Percentiles rank a stretch among this genome's conserved stretches.
Conservation (phyloP, 352 stramenopile species). For the Phytopythium oedochilum region DNA sequence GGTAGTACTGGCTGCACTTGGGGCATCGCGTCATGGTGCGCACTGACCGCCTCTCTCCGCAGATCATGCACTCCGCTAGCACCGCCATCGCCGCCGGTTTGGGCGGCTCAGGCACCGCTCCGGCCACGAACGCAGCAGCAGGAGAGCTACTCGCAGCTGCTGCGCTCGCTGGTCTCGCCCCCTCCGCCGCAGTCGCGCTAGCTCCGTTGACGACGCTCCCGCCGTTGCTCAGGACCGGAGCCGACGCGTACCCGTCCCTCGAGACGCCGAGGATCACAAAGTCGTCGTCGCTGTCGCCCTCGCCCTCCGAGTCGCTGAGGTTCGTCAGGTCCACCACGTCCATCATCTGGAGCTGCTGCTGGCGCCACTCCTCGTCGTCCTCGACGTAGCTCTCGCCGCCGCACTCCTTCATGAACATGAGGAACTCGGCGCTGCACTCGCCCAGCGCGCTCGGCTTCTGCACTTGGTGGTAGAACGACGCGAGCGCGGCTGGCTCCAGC, state of each 20-base stretch:
- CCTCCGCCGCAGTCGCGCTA: background rate
- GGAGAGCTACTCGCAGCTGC: background rate
- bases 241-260: background rate
- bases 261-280: constrained; percentile 7
- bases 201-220: background rate
- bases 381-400: constrained; percentile 29
- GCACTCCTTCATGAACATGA: constrained; percentile 44
- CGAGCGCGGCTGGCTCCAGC: background rate
- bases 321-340: constrained; percentile 62
- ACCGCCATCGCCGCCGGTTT: constrained; percentile 14
- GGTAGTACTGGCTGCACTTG: constrained; percentile 62
- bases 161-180: background rate
- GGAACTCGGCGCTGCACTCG: constrained; percentile 35
- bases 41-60: constrained; percentile 36
- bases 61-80: constrained; percentile 48
- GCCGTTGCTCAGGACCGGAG: background rate
- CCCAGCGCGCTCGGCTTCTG: constrained; percentile 19
- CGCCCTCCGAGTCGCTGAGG: constrained; percentile 46
- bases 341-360: constrained; percentile 35
- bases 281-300: constrained; percentile 32
- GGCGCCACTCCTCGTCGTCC: constrained; percentile 30
- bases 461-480: background rate
- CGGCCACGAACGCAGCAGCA: background rate
- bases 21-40: constrained; percentile 34
- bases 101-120: background rate